Base-by-base conservation (phyloP, 2,329 filamentous ascomycete genomes). In the Catunica adiposa region DNA sequence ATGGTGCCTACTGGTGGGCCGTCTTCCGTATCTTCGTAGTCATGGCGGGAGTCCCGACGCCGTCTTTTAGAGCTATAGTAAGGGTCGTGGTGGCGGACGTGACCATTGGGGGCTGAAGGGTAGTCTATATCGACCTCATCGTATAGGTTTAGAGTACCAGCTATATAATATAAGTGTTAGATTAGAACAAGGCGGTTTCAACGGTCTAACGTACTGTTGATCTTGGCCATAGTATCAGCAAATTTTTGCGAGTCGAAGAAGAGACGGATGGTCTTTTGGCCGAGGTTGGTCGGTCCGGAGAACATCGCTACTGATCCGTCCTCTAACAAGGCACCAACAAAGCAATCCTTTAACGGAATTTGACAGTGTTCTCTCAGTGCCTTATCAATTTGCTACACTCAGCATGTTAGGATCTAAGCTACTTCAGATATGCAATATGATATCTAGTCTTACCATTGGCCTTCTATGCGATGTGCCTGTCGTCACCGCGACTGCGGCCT, bases 311-410 rank as follows among this genome's bases (percentile, higher is more conserved):
- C 62, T 15, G 68, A 67, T 20, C 73, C 73, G 57, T 75, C 73
- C 26, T 77, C 73, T 37, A 70, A 66, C 42, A 77, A 66, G 1
- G 70, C 71, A 9, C 72, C 75, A 34, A 80, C 67, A 60, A 80
- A 78, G 62, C 74, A 80, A 58, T 68, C 67, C 53, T 71, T 69
- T 9, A 71, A 71, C 1, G 73, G 70, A 48, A 80, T 75, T 38
- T 71, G 69, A 60, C 76, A 79, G 42, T 75, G 68, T 51, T 76
- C 71, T 15, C 72, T 68, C 9, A 80, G 65, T 25, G 73, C 75
- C 59, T 72, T 69, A 34, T 72, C 71, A 34, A 80, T 76, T 61
- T 73, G 66, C 73, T 77, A 57, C 23, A 31, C 15, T 8, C 11
- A 40, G n/a, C 23, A 48, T 17, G 31, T 51, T 34, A 51, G 48